Evolutionary conservation across 1,284 basidiomycete genomes (phyloP), one percentile per base, ranked within the genome.

Genomic region (Inonotus hispidus): DNA sequence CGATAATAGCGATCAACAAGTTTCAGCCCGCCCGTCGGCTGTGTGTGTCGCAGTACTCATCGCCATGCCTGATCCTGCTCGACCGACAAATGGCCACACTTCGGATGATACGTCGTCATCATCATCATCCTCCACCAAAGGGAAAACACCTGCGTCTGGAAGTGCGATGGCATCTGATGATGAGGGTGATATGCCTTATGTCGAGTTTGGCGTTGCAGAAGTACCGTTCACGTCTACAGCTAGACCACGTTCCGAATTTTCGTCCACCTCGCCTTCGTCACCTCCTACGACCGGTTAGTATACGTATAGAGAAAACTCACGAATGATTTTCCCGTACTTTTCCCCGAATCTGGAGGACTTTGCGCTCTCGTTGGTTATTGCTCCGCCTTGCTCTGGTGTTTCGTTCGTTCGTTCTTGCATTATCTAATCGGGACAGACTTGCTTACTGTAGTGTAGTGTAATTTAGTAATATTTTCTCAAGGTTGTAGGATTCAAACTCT

Each of bases 151-250:
- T 27, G 43, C 39, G 8, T 13, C 19, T 23, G 37, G 21, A 25
- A 35, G 16, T 6, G 27, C 32, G 1, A 4, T 7, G 27, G 50
- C 25, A 10, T 16, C 41, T n/a, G 25, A 63, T 14, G 77, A 75
- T n/a, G 74, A 77, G 37, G 70, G 69, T 16, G 73, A 73, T 19
- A 71, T 79, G 8, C 81, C 82, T 0, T 72, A 76, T 49, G 61
- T 83, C 10, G 81, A 83, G 67, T 72, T 83, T 37, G 81, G 82
- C 0, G 68, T 81, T 2, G 72, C 76, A 0, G 74, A 79, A 47
- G 69, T 77, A 16, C 50, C 50, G 16, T 35, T 52, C 27, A 16
- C 27, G 11, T 14, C 50, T 8, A 1, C 11, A 1, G 29, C 29
- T 16, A 11, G 13, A 29, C 8, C 16, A 14, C 11, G 16, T 21